phyloP scores from a whole-genome alignment of 1,284 basidiomycete species.

The Vanrija sp. region DNA sequence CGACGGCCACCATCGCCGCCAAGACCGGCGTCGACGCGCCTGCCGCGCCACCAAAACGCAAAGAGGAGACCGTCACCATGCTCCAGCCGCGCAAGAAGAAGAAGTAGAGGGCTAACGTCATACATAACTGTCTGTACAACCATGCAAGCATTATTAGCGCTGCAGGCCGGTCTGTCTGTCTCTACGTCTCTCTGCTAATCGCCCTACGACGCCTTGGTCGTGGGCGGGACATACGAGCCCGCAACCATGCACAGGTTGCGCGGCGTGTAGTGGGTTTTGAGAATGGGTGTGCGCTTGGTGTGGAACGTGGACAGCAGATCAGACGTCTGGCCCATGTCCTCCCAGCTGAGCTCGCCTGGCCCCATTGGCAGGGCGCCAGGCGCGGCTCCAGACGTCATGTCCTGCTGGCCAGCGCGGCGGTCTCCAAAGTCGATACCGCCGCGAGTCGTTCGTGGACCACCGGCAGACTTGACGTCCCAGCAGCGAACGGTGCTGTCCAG shows the following conservation, averaged over 20 bases:
- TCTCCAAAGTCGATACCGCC: slow-evolving; percentile 1
- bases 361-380: slow-evolving; percentile 32
- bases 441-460: slow-evolving; percentile 53
- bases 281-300: slow-evolving; percentile 91
- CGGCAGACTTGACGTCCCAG: slow-evolving; percentile 88
- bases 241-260: slow-evolving; percentile 89
- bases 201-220: slow-evolving; percentile 17
- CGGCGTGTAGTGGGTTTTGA: slow-evolving; percentile 88
- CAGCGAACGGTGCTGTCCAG: slow-evolving; percentile 93
- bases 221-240: slow-evolving; percentile 55
- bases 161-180: background rate
- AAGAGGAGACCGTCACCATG: slow-evolving; percentile 42
- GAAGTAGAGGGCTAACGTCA: slow-evolving; percentile 13
- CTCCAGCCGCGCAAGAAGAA: slow-evolving; percentile 49
- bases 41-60: slow-evolving; percentile 30
- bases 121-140: background rate
- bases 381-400: background rate
- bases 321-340: slow-evolving; percentile 41
- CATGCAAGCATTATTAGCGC: background rate
- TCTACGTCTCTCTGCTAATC: background rate
- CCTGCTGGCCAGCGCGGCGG: background rate
- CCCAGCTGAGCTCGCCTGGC: slow-evolving; percentile 30
- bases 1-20: slow-evolving; percentile 19
- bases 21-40: slow-evolving; percentile 12
- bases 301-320: slow-evolving; percentile 87